Percentiles rank a stretch among this genome's conserved stretches.
phyloP scores from a whole-genome alignment of 2,329 filamentous ascomycete genomes.

The Colletotrichum spinosum region DNA sequence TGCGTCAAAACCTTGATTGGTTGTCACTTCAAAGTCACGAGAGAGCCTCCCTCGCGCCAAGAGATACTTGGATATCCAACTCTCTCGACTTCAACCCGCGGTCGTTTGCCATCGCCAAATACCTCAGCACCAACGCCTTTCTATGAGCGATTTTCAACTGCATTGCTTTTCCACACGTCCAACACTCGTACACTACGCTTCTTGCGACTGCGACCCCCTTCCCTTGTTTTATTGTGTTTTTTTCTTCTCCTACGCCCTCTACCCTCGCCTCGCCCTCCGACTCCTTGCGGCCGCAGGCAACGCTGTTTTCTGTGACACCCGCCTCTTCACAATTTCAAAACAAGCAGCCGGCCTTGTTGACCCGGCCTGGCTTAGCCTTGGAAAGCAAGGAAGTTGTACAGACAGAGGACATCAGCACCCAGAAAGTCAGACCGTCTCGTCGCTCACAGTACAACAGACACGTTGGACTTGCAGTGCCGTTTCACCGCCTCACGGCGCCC shows the following conservation, averaged over 20 bases:
- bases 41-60: conserved; percentile 32
- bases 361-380: conserved; percentile 30
- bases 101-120: conserved; percentile 31
- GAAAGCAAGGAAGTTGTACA: background rate
- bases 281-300: conserved; percentile 33
- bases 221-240: background rate
- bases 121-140: background rate
- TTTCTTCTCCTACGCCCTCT: background rate
- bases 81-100: conserved; percentile 33
- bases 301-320: conserved; percentile 29
- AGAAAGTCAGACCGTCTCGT: background rate
- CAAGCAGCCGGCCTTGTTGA: conserved; percentile 15
- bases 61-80: conserved; percentile 38
- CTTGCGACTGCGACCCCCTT: too few relatives aligned
- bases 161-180: background rate
- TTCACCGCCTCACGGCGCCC: conserved; percentile 24
- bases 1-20: conserved; percentile 38
- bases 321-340: conserved; percentile 27
- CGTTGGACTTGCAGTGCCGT: conserved; percentile 31
- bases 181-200: too few relatives aligned
- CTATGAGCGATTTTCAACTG: conserved; percentile 38
- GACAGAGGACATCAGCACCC: background rate
- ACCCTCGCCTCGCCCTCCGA: background rate
- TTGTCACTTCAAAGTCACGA: conserved; percentile 37
- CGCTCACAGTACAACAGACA: conserved; percentile 30